Evolutionary conservation across 805 yeast genomes (phyloP).

Genomic region (Maudiozyma saulgeensis): DNA sequence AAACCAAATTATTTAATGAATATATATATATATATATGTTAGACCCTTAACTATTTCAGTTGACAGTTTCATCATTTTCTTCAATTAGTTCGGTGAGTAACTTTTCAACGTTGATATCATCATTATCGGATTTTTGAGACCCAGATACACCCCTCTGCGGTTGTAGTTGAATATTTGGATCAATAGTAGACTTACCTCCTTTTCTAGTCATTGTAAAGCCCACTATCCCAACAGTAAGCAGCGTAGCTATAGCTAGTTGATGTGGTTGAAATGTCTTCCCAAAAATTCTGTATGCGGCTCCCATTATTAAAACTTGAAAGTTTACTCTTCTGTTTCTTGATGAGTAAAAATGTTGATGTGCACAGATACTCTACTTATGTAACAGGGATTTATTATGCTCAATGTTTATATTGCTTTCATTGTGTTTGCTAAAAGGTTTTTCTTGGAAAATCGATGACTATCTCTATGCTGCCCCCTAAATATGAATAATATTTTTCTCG

Average conservation of each 20-base stretch:
- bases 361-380: neutral
- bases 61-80: slow-evolving; percentile 4
- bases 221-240: slow-evolving; percentile 13
- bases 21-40: neutral
- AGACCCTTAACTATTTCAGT: neutral
- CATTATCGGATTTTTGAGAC: slow-evolving; percentile 2
- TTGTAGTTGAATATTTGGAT: neutral
- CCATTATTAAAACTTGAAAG: slow-evolving; percentile 7
- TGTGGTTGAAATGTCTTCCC: slow-evolving; percentile 83
- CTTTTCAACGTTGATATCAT: slow-evolving; percentile 21
- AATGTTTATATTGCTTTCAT: neutral
- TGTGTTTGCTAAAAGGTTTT: too few relatives aligned
- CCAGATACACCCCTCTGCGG: neutral
- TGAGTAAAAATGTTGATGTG: neutral
- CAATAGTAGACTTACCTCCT: neutral
- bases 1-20: neutral
- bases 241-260: slow-evolving; percentile 71
- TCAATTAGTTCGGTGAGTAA: slow-evolving; percentile 18
- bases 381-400: neutral
- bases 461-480: too few relatives aligned
- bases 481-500: too few relatives aligned
- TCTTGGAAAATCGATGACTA: too few relatives aligned
- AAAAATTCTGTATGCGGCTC: slow-evolving; percentile 59
- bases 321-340: neutral
- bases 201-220: neutral